phyloP scores from a whole-genome alignment of 805 yeast species.

The Metschnikowia santaceciliae region DNA sequence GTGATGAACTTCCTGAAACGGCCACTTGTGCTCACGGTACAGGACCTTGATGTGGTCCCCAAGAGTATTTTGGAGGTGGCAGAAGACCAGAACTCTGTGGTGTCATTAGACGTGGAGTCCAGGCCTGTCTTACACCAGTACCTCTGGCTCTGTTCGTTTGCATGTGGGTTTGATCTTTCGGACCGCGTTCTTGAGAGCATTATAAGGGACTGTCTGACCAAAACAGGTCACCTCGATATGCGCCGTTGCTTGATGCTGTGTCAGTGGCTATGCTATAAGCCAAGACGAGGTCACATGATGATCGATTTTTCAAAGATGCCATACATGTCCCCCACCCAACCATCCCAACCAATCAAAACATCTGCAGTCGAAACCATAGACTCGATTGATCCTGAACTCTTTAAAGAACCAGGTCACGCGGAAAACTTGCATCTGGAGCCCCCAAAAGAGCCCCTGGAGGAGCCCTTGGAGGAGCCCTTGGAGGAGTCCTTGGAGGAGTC shows the following conservation, averaged over 20 bases:
- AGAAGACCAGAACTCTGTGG: constrained; percentile 35
- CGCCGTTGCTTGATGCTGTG: constrained; percentile 44
- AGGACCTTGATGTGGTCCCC: constrained; percentile 48
- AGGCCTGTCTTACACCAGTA: constrained; percentile 26
- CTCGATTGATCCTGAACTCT: not conserved
- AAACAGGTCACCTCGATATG: constrained; percentile 35
- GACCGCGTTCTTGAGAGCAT: constrained; percentile 25
- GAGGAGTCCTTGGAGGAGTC: too few relatives aligned
- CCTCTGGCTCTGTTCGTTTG: constrained; percentile 37
- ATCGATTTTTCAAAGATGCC: not conserved
- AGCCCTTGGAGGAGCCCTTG: too few relatives aligned
- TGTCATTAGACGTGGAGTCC: constrained; percentile 25
- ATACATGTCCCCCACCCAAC: too few relatives aligned
- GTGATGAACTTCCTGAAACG: constrained; percentile 58
- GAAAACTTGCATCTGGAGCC: too few relatives aligned
- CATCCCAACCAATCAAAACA: too few relatives aligned
- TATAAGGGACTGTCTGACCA: constrained; percentile 16
- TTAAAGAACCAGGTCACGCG: not conserved
- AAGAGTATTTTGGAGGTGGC: constrained; percentile 43
- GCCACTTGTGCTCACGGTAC: constrained; percentile 68
- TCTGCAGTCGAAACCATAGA: too few relatives aligned
- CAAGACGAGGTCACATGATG: not conserved
- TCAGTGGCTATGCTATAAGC: constrained; percentile 35
- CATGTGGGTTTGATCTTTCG: constrained; percentile 33
- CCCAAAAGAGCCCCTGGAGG: too few relatives aligned